phyloP scores from a whole-genome alignment of 176 grass and related monocot genomes.

The Guadua angustifolia region DNA sequence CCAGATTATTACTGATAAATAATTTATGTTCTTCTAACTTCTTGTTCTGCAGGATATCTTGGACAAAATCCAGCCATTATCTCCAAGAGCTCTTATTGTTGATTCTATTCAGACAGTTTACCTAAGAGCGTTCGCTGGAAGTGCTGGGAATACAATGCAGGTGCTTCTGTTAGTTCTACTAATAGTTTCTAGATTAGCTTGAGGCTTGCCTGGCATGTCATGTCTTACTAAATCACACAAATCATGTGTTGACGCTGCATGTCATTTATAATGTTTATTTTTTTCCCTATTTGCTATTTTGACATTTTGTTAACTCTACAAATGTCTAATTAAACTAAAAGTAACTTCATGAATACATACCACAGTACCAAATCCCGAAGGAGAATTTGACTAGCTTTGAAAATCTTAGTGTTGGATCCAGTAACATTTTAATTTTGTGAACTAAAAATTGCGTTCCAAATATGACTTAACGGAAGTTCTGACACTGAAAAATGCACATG shows the following conservation, averaged over 20 bases:
- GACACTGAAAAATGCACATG: conserved; percentile 4
- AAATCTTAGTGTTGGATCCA: neutral
- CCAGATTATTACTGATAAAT: conserved; percentile 9
- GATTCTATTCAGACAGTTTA: conserved; percentile 99
- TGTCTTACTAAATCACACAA: conserved; percentile 17
- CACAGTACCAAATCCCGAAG: neutral
- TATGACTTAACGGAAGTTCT: neutral
- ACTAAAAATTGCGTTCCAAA: conserved; percentile 8
- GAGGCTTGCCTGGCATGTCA: neutral
- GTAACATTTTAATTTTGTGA: conserved; percentile 17
- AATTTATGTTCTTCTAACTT: conserved; percentile 10
- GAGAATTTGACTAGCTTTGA: neutral
- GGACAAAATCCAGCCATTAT: conserved; percentile 70
- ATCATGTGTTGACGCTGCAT: neutral
- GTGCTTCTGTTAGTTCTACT: conserved; percentile 42
- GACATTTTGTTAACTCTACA: neutral
- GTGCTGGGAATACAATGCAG: conserved; percentile 85
- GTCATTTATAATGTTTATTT: neutral
- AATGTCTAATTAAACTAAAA: conserved; percentile 27
- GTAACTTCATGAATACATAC: conserved; percentile 21
- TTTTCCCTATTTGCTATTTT: neutral
- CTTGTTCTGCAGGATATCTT: conserved; percentile 84
- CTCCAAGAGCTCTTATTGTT: conserved; percentile 77
- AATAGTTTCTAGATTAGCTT: conserved; percentile 31
- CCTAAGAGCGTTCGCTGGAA: conserved; percentile 81